Evolutionary conservation across 2,329 filamentous ascomycete genomes (phyloP).

Genomic region (Epichloe elymi): DNA sequence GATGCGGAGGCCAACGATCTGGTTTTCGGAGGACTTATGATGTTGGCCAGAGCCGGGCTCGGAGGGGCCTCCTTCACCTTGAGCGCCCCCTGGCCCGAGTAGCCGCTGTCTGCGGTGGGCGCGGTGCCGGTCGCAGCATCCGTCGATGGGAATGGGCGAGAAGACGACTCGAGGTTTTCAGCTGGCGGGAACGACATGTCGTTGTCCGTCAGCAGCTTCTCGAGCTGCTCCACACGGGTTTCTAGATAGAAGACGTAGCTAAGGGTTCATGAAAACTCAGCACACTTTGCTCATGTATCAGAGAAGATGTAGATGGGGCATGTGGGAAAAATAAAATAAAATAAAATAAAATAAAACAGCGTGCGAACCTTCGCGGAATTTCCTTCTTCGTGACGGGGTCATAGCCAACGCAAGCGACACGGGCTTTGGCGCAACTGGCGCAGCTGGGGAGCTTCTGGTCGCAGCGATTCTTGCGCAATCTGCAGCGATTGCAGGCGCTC

Average conservation of each 20-base stretch:
- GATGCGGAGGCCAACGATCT: slow-evolving; percentile 74
- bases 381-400: slow-evolving; percentile 94
- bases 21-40: slow-evolving; percentile 65
- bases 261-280: slow-evolving; percentile 3
- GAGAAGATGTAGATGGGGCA: background rate
- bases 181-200: slow-evolving; percentile 60
- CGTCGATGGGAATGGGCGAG: slow-evolving; percentile 27
- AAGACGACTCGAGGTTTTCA: slow-evolving; percentile 52
- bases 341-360: slow-evolving; percentile 27
- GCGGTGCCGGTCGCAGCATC: slow-evolving; percentile 15
- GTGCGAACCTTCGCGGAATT: slow-evolving; percentile 75
- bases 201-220: slow-evolving; percentile 57
- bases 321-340: accelerated
- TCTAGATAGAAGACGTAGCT: slow-evolving; percentile 95
- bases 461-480: slow-evolving; percentile 85
- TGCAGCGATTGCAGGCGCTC: slow-evolving; percentile 86
- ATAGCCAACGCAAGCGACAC: slow-evolving; percentile 83
- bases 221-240: slow-evolving; percentile 70
- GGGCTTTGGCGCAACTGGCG: slow-evolving; percentile 84
- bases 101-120: no score
- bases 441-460: slow-evolving; percentile 88
- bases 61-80: slow-evolving; percentile 22
- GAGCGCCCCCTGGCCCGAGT: slow-evolving; percentile 4
- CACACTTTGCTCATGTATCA: background rate
- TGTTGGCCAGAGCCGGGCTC: slow-evolving; percentile 49